Evolutionary conservation across 768 basidiomycete species (phyloP), one percentile per base, ranked within the genome.

Genomic region (Phaeotremella fagi): DNA sequence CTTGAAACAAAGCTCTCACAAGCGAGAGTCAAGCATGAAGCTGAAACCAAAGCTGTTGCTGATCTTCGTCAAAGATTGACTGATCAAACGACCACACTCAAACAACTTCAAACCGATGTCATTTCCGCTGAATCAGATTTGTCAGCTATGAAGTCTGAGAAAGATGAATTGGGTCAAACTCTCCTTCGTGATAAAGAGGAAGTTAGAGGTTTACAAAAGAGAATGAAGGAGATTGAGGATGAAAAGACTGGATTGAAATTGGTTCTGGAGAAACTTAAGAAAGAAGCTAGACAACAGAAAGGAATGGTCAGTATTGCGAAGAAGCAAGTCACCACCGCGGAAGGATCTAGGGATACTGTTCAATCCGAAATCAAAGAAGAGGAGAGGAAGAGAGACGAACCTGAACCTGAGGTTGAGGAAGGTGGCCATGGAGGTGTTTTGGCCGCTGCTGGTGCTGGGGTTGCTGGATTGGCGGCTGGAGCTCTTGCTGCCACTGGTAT

Each of bases 251-350:
- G 77, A 11, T 71, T 85, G 47, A 91, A 87, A 72, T 77, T 75
- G 11, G 84, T 88, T 56, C 77, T 90, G 20, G 95, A 98, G 74
- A 91, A 87, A 77, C 73, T 81, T 35, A 91, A 84, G 78, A 98
- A 88, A 76, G 92, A 97, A 47, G 90, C 88, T 1, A 86, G 94
- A 72, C 90, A 95, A 69, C 92, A 97, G 77, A 97, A 90, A 72
- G 95, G 95, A 9, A 79, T 94, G 59, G 80, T 94, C 22, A 91
- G 91, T 3, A 94, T 98, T 70, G 88, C 89, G 4, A 86, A 85
- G 78, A 98, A 99, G 74, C 95, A 98, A 77, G 78, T 98, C 24
- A 81, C 81, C 23, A 82, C 86, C 3, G 86, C 88, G 57, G 94
- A 98, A 72, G 78, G 80, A 0, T 87, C 88, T 64, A 82, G 81